Evolutionary conservation across 2,329 filamentous ascomycete species (phyloP).

Genomic region (Colletotrichum karsti): DNA sequence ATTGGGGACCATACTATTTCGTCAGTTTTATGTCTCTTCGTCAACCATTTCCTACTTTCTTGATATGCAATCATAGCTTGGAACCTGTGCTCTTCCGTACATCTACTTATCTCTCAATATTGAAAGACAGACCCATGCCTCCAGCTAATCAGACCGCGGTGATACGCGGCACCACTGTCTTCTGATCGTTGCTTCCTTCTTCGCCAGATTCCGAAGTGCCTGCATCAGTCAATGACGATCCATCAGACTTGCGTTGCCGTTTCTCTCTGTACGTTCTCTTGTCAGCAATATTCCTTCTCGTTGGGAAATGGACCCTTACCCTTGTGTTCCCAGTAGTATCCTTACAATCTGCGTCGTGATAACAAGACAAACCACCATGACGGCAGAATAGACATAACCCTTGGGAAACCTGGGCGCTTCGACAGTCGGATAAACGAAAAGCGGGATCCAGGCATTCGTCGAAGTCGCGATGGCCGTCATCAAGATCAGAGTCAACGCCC

Average conservation of each 20-base stretch:
- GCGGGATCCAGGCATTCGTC: constrained; percentile 63
- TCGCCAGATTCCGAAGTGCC: neutral
- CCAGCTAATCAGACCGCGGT: neutral
- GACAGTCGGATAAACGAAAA: constrained; percentile 57
- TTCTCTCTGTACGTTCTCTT: neutral
- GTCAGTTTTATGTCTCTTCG: too few species aligned
- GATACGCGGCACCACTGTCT: neutral
- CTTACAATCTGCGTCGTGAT: constrained; percentile 34
- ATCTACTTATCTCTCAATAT: too few species aligned
- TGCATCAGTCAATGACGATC: neutral
- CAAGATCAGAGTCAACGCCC: constrained; percentile 58
- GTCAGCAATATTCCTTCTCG: neutral
- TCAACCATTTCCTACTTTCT: too few species aligned
- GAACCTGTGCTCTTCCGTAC: too few species aligned
- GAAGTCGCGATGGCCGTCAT: constrained; percentile 64
- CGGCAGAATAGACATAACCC: constrained; percentile 48
- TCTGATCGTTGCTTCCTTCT: neutral
- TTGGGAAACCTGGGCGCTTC: constrained; percentile 52
- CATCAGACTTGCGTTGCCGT: neutral
- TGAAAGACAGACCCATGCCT: too few species aligned
- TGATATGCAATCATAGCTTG: too few species aligned
- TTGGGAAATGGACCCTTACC: neutral
- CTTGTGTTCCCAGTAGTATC: constrained; percentile 20
- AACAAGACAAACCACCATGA: constrained; percentile 41
- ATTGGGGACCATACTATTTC: too few species aligned